Percentiles rank a stretch among this genome's conserved stretches.
Evolutionary conservation across 768 basidiomycete species (phyloP).

Genomic region (Pleurotus eryngii): DNA sequence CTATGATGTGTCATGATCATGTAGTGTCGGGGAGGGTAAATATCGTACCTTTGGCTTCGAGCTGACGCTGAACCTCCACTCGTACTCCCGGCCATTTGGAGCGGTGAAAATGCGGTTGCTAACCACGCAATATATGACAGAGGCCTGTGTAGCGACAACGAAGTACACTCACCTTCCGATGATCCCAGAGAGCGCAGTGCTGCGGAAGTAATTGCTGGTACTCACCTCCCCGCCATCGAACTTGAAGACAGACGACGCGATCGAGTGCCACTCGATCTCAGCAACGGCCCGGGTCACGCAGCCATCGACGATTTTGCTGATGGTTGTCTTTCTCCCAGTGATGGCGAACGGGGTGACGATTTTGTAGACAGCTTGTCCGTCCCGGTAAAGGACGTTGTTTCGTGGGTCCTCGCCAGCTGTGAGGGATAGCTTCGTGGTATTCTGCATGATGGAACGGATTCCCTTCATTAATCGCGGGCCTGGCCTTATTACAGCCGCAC

Average conservation of each 20-base stretch:
- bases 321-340: neutral
- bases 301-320: neutral
- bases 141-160: neutral
- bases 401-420: conserved; percentile 3
- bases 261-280: conserved; percentile 2
- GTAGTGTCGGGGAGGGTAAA: neutral
- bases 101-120: neutral
- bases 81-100: conserved; percentile 5
- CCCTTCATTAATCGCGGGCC: no score
- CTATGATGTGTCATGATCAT: conserved; percentile 4
- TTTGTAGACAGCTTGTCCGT: conserved; percentile 4
- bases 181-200: neutral
- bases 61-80: neutral
- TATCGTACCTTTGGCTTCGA: neutral
- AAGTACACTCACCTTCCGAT: neutral
- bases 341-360: conserved; percentile 1
- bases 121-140: neutral
- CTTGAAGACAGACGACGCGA: neutral
- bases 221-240: neutral
- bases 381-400: neutral
- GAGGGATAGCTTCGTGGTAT: neutral
- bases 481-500: no score
- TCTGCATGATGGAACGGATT: no score
- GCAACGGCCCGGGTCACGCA: neutral
- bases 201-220: neutral